phyloP scores from a whole-genome alignment of 768 basidiomycete species.

The Panus rudis region DNA sequence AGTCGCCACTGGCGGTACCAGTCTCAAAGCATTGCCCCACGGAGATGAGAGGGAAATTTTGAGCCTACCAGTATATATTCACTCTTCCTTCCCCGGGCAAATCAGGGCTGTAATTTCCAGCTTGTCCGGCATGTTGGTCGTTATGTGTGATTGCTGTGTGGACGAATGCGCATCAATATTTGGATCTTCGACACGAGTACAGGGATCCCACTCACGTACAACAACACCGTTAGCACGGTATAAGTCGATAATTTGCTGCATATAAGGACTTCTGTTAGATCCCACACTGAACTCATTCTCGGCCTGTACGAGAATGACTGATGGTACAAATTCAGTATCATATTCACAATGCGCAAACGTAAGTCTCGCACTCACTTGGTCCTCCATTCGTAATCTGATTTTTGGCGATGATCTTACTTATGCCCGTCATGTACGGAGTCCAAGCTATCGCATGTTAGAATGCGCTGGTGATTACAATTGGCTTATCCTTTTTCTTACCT shows the following conservation, averaged over 20 bases:
- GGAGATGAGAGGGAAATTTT: neutral
- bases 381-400: constrained; percentile 58
- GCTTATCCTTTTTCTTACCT: constrained; percentile 20
- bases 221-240: constrained; percentile 41
- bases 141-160: constrained; percentile 39
- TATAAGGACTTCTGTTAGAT: constrained; percentile 36
- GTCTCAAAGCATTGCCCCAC: neutral
- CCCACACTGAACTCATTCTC: constrained; percentile 50
- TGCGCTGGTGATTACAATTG: neutral
- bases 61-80: constrained; percentile 46
- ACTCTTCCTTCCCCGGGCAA: constrained; percentile 35
- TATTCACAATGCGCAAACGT: neutral
- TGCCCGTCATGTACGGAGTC: constrained; percentile 45
- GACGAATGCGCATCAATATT: neutral
- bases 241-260: constrained; percentile 41
- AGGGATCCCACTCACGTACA: constrained; percentile 31
- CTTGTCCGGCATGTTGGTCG: constrained; percentile 40
- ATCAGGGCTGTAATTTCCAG: constrained; percentile 46
- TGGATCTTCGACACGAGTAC: neutral
- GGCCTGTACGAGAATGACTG: constrained; percentile 44
- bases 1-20: constrained; percentile 34
- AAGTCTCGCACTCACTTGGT: constrained; percentile 34
- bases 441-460: constrained; percentile 33
- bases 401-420: constrained; percentile 41
- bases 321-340: constrained; percentile 6